phyloP scores from a whole-genome alignment of 805 yeast genomes.

The Komagataella pastoris region DNA sequence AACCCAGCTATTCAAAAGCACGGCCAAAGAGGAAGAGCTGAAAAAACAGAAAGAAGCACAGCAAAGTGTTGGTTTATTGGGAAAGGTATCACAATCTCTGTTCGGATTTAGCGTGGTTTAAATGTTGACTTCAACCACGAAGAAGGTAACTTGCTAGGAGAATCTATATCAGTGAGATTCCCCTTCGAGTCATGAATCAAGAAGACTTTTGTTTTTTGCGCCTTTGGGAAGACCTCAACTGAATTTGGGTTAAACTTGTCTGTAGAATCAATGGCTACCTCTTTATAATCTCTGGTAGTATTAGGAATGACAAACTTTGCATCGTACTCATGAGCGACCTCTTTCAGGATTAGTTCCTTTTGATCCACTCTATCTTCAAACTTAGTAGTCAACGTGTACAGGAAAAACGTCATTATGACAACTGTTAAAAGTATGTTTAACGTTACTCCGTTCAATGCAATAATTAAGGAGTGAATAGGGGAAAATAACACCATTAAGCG shows the following conservation, averaged over 20 bases:
- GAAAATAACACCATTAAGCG: not conserved
- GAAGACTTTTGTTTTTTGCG: slow-evolving; percentile 24
- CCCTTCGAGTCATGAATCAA: slow-evolving; percentile 30
- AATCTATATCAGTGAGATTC: slow-evolving; percentile 2
- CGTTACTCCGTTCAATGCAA: not conserved
- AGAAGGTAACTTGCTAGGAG: slow-evolving; percentile 2
- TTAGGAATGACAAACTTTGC: slow-evolving; percentile 50
- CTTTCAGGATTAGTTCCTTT: slow-evolving; percentile 44
- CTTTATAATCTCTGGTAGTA: slow-evolving; percentile 34
- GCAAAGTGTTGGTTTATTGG: slow-evolving; percentile 1
- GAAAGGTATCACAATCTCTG: slow-evolving; percentile 1
- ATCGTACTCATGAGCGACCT: slow-evolving; percentile 50
- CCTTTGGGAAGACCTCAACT: slow-evolving; percentile 15
- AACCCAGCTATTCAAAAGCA: slow-evolving; percentile 21
- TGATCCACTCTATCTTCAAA: slow-evolving; percentile 40
- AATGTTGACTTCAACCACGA: not conserved
- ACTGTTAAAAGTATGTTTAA: slow-evolving; percentile 8
- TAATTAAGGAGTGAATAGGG: not conserved
- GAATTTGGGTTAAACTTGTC: slow-evolving; percentile 6
- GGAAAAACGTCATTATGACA: slow-evolving; percentile 22
- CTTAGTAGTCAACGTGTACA: slow-evolving; percentile 22
- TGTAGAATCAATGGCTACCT: slow-evolving; percentile 51
- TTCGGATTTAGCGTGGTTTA: slow-evolving; percentile 2
- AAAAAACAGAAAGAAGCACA: slow-evolving; percentile 6
- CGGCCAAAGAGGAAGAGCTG: slow-evolving; percentile 5